Evolutionary conservation across 805 yeast genomes (phyloP), one percentile per base, ranked within the genome.

Genomic region (Lachancea waltii): DNA sequence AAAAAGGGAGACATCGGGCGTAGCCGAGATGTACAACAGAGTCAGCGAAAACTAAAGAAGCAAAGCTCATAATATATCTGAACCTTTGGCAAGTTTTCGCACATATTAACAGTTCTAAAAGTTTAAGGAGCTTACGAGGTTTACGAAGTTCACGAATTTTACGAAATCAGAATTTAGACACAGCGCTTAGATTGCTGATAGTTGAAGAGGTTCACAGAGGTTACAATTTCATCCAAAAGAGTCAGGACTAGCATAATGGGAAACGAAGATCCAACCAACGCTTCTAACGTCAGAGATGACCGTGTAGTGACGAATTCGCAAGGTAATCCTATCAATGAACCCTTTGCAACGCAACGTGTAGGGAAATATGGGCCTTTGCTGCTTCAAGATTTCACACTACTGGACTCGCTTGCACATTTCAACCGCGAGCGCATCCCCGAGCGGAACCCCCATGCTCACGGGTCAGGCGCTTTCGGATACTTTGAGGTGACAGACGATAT

Each of bases 391-490:
- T 80, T 82, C 65, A 79, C 79, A 57, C 66, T 85, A 63, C 71
- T 85, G 51, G 95, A 85, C 54, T 73, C 85, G 2, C 63, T 85
- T 41, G 89, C 95, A 15, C 95, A 85, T 62, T 85, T 85, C 53
- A 94, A 84, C 65, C 72, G 95, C 50, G 95, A 85, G 64, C 70
- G 95, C 63, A 81, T 85, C 47, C 95, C 95, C 9, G 95, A 86
- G 67, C 73, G 95, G 64, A 95, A 85, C 41, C 95, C 86, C 24
- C 95, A 85, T 57, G 95, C 95, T 38, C 85, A 85, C 60, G 95
- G 95, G 50, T 82, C 89, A 10, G 95, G 95, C 56, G 95, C 95
- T 7, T 84, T 70, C 58, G 95, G 95, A 48, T 73, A 70, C 48
- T 86, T 86, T 58, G 94, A 83, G 62, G 89, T 81, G 36, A 85